Base-by-base conservation (phyloP, 768 basidiomycete species). In the Rhodocollybia butyracea region DNA sequence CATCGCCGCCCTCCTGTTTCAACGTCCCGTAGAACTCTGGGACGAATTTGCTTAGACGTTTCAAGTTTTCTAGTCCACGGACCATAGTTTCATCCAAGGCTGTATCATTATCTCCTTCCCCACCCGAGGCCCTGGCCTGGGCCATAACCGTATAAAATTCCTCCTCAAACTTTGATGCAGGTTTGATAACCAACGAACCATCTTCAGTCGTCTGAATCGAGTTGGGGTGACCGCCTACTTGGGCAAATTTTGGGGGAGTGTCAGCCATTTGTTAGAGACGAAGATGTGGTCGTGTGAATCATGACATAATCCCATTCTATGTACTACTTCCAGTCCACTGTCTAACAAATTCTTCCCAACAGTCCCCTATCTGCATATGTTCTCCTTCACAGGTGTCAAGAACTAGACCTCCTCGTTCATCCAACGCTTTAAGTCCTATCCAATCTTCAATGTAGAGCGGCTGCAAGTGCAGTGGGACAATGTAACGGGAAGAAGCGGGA, bases 201-300 rank as follows among this genome's bases (percentile, higher is more conserved):
- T 91, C 88, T 58, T 85, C 86, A 3, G 82, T 84, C 5, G 83
- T 74, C 41, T 82, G 74, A n/a, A 95, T 80, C 5, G 46, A 38
- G 19, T 87, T 85, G 3, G 81, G 67, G 63, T 96, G 94, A 0
- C 93, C 93, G 19, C 89, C 91, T 47, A 95, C 91, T 71, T 94
- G 89, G 19, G 79, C 71, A 10, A 67, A 66, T n/a, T n/a, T 36
- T 36, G 8, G 34, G 10, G 34, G 34, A 36, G 34, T 8, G 34
- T 8, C 17, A 36, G 34, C 34, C 34, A 36, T 36, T 8, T 36
- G 34, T 17, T n/a, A n/a, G n/a, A n/a, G n/a, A n/a, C n/a, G n/a
- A n/a, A n/a, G n/a, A n/a, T n/a, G n/a, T n/a, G n/a, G n/a, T n/a
- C n/a, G n/a, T n/a, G n/a, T n/a, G n/a, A n/a, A n/a, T n/a, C n/a